Percentiles rank a stretch among this genome's conserved stretches.
Evolutionary conservation across 768 basidiomycete species (phyloP).

Genomic region (Roridomyces roridus): DNA sequence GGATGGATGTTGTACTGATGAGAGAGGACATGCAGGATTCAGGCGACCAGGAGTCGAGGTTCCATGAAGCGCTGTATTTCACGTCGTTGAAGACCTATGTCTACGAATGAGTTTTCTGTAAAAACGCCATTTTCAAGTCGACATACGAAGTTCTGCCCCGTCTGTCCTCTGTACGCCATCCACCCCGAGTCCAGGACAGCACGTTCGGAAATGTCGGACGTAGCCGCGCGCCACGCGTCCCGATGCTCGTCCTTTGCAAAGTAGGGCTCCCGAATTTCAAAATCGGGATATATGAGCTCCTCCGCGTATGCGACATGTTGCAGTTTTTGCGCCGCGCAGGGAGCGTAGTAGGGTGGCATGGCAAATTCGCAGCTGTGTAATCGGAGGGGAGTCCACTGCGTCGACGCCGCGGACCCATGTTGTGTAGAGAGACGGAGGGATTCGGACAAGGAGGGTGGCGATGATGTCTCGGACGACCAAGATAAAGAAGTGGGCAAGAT

Average conservation of each 20-base stretch:
- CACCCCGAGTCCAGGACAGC: slow-evolving; percentile 4
- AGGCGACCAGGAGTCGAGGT: slow-evolving; percentile 5
- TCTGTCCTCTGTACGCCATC: slow-evolving; percentile 18
- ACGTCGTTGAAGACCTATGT: slow-evolving; percentile 15
- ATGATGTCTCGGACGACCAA: too few species aligned
- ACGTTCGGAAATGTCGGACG: neutral
- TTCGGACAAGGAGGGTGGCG: neutral
- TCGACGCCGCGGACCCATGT: neutral
- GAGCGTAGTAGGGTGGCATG: slow-evolving; percentile 19
- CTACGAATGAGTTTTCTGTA: neutral
- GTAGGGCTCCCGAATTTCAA: slow-evolving; percentile 19
- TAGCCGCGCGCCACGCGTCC: slow-evolving; percentile 3
- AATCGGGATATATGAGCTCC: slow-evolving; percentile 22
- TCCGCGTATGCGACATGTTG: slow-evolving; percentile 13
- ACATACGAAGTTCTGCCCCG: slow-evolving; percentile 22
- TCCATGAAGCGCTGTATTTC: slow-evolving; percentile 3
- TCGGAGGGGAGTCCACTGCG: slow-evolving; percentile 12
- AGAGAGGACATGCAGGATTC: slow-evolving; percentile 12
- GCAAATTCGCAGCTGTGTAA: slow-evolving; percentile 10
- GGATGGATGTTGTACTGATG: slow-evolving; percentile 11
- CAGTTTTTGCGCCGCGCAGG: slow-evolving; percentile 10
- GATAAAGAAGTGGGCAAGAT: neutral
- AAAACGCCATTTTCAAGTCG: neutral
- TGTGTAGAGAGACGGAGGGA: neutral
- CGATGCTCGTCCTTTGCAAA: slow-evolving; percentile 17